Evolutionary conservation across 2,329 filamentous ascomycete genomes (phyloP), one percentile per base, ranked within the genome.

Genomic region (Sporothrix variecibatus): DNA sequence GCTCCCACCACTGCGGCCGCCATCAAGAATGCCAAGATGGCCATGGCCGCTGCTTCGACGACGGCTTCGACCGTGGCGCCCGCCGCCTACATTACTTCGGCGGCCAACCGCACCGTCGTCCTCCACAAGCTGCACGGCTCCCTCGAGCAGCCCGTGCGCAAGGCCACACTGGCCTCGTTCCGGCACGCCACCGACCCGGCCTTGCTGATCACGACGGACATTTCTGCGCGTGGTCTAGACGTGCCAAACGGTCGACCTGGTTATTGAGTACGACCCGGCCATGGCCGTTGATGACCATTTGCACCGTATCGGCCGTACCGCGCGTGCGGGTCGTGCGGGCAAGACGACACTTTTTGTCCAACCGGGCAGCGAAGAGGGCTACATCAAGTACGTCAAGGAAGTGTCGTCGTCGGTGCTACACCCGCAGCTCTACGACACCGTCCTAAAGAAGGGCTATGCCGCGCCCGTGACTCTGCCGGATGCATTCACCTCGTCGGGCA

Each of bases 201-300:
- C 0, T 90, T 99, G 3, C 88, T 99, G 20, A 89, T 99, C 77
- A 97, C 95, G 78, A 99, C 96, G 0, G 96, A 99, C 80, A 96
- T 99, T 70, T 94, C 96, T 15, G 96, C 96, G 26, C 94, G 96
- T 80, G 96, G 96, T 84, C 90, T 99, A 58, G 96, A 99, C 85
- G 89, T 99, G 20, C 95, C 95, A 0, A 0, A 95, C 96, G 70
- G 94, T 99, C 71, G 96, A 99, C 81, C 87, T 98, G 26, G 94
- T 99, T 69, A 89, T 99, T 73, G 96, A 99, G 82, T 98, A 97
- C 81, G 96, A 99, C 80, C 95, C 96, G 0, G 94, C 96, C 2
- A 98, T 98, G 83, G 94, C 93, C 80, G 91, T 94, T 31, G 93
- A 95, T 75, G 96, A 99, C 81, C 96, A 99, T 81, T 88, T 98